Conservation (phyloP, 129 eudicot genomes). For the Lactuca saligna region DNA sequence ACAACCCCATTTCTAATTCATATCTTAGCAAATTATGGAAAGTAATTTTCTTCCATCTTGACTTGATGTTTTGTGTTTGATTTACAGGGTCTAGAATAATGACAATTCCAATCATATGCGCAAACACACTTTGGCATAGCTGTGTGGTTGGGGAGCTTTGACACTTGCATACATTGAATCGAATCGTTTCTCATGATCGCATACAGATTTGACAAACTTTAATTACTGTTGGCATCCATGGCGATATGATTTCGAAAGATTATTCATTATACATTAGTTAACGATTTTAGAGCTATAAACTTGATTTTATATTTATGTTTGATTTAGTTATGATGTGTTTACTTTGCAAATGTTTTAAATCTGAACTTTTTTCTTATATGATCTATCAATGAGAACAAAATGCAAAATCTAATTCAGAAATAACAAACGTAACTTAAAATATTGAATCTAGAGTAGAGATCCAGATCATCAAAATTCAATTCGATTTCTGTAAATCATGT, state of each 20-base stretch:
- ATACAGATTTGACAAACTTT: neutral
- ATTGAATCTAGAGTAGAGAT: neutral
- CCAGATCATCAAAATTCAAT: neutral
- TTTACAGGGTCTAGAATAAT: constrained; percentile 8
- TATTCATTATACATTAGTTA: neutral
- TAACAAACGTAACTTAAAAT: neutral
- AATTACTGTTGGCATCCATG: neutral
- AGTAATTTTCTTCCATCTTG: neutral
- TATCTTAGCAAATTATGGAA: neutral
- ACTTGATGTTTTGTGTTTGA: neutral
- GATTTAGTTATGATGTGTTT: neutral
- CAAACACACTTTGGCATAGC: neutral
- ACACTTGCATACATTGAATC: neutral
- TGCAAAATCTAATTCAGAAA: neutral
- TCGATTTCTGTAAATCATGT: neutral
- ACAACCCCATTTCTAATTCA: neutral
- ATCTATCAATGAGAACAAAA: neutral
- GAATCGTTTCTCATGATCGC: neutral
- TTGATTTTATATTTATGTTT: too few relatives aligned
- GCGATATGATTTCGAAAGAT: neutral
- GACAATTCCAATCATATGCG: neutral
- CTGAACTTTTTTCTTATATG: too few relatives aligned
- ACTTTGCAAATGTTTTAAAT: too few relatives aligned
- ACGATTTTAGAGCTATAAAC: too few relatives aligned
- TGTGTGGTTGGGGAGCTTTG: neutral